Evolutionary conservation across 2,329 filamentous ascomycete species (phyloP).

Genomic region (Neurospora crassa): DNA sequence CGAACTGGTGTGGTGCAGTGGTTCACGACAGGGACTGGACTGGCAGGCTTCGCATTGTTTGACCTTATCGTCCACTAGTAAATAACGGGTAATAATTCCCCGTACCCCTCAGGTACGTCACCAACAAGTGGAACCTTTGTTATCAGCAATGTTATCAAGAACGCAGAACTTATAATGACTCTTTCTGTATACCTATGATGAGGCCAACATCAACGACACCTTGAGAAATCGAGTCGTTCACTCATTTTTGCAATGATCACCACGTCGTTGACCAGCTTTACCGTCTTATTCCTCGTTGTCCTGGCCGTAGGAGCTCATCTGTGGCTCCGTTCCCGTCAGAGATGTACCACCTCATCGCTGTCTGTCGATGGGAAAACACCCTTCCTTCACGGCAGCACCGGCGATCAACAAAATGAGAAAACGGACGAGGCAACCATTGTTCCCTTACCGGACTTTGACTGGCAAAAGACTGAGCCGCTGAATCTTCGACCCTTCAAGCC

Average conservation of each 20-base stretch:
- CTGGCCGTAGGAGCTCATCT: neutral
- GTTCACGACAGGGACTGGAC: neutral
- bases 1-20: neutral
- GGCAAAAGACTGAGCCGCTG: slow-evolving; percentile 27
- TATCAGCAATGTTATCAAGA: neutral
- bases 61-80: neutral
- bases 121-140: neutral
- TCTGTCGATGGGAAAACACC: neutral
- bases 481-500: slow-evolving; percentile 41
- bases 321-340: neutral
- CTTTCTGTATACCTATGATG: neutral
- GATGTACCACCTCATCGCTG: neutral
- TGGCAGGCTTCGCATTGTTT: neutral
- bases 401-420: neutral
- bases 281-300: neutral
- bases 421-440: slow-evolving; percentile 4
- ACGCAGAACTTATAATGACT: neutral
- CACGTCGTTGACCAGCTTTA: neutral
- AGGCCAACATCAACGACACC: neutral
- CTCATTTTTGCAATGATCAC: neutral
- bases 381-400: neutral
- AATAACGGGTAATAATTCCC: neutral
- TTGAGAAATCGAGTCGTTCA: neutral
- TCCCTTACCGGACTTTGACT: slow-evolving; percentile 22
- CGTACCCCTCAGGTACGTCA: neutral